Evolutionary conservation across 176 grass and related monocot genomes (phyloP).

Genomic region (Guadua angustifolia): DNA sequence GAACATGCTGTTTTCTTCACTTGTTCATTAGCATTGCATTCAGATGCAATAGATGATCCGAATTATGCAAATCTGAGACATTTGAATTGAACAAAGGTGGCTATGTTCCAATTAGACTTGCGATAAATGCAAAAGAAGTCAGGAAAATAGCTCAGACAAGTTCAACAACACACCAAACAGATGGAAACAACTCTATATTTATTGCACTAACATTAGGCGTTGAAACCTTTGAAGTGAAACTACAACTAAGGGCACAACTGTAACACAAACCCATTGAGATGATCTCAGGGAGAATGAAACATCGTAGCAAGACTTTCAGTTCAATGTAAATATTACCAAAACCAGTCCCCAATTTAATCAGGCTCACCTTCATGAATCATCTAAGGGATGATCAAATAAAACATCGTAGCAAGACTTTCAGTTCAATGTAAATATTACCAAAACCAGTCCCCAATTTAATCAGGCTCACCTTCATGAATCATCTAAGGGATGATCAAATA

Average conservation of each 20-base stretch:
- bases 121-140: background rate
- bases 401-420: conserved; percentile 15
- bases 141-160: background rate
- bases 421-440: too few species aligned
- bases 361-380: conserved; percentile 53
- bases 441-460: conserved; percentile 47
- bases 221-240: background rate
- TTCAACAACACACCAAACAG: background rate
- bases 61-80: background rate
- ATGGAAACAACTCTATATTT: background rate
- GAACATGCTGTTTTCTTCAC: background rate
- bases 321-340: conserved; percentile 45
- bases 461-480: conserved; percentile 50
- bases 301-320: conserved; percentile 19
- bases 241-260: background rate
- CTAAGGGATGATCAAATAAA: conserved; percentile 44
- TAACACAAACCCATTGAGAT: conserved; percentile 5
- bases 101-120: background rate
- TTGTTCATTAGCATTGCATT: background rate
- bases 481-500: conserved; percentile 46
- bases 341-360: conserved; percentile 43
- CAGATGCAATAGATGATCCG: background rate
- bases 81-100: background rate
- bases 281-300: background rate
- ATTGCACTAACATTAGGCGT: background rate